Percentiles rank a stretch among this genome's conserved stretches.
Conservation (phyloP, 2,329 filamentous ascomycete genomes). For the Fusarium sp. region DNA sequence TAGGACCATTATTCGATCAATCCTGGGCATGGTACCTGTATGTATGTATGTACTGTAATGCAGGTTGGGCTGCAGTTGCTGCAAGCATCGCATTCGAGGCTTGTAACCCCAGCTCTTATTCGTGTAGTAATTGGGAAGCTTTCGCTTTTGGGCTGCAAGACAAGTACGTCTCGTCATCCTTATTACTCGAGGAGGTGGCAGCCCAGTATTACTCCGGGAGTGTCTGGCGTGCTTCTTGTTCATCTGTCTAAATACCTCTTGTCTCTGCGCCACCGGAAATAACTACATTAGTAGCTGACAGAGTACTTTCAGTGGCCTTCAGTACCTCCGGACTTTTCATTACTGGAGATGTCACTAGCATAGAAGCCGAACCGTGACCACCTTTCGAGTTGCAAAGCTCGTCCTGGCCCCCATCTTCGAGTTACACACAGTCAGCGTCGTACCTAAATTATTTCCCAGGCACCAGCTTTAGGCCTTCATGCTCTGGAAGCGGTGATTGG, state of each 20-base stretch:
- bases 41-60: conserved; percentile 19
- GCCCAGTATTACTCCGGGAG: background rate
- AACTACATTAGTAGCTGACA: background rate
- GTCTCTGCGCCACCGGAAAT: background rate
- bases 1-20: background rate
- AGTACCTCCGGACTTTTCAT: background rate
- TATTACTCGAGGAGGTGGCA: conserved; percentile 20
- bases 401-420: conserved; percentile 24
- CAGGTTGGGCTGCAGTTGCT: conserved; percentile 38
- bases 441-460: conserved; percentile 23
- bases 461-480: conserved; percentile 30
- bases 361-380: background rate
- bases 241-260: background rate
- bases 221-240: conserved; percentile 1
- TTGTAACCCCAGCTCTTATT: conserved; percentile 26
- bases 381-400: background rate
- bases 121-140: conserved; percentile 26
- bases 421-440: conserved; percentile 37
- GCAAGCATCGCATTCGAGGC: conserved; percentile 28
- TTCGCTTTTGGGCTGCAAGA: conserved; percentile 23
- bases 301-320: background rate
- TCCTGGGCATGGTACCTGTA: conserved; percentile 13
- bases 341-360: background rate
- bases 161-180: conserved; percentile 6
- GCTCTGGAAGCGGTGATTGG: conserved; percentile 21